These are phyloP conservation scores for Colletotrichum tofieldiae DNA, from an alignment of 2,329 filamentous ascomycete genomes.

Conservation along the genomic window DNA sequence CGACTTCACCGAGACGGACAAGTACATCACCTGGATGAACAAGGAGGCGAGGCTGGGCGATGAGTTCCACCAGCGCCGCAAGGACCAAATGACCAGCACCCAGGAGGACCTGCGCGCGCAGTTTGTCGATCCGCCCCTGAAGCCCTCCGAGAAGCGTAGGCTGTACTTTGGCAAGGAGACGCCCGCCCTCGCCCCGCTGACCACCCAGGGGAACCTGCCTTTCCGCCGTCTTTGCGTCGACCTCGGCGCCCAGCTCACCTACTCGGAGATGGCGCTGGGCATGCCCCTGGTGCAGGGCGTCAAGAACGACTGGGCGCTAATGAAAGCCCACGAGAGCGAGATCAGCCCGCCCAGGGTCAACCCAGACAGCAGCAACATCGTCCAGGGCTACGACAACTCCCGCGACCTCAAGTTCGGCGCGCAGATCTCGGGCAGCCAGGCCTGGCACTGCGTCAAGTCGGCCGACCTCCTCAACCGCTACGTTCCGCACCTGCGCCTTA, in stretches of 20 bases:
- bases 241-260: conserved; percentile 92
- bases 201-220: conserved; percentile 95
- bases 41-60: conserved; percentile 65
- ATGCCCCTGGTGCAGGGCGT: conserved; percentile 90
- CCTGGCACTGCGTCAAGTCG: conserved; percentile 90
- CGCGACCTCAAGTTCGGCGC: conserved; percentile 91
- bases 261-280: conserved; percentile 98
- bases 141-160: conserved; percentile 92
- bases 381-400: conserved; percentile 85
- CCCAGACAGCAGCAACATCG: conserved; percentile 66
- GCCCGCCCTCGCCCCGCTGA: conserved; percentile 92
- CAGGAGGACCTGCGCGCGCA: conserved; percentile 81
- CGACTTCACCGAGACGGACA: conserved; percentile 80
- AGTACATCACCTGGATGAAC: conserved; percentile 84
- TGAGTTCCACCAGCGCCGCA: conserved; percentile 57
- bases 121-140: conserved; percentile 89
- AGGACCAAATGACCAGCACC: conserved; percentile 59
- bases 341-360: conserved; percentile 79
- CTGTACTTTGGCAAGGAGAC: conserved; percentile 97
- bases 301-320: conserved; percentile 93
- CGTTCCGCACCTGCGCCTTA: conserved; percentile 87
- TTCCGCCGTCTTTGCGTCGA: conserved; percentile 93
- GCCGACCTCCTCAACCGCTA: conserved; percentile 84
- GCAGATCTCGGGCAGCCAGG: conserved; percentile 93
- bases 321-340: conserved; percentile 93